Conservation (phyloP, 2,329 filamentous ascomycete species). For the Cytospora chrysosperma region DNA sequence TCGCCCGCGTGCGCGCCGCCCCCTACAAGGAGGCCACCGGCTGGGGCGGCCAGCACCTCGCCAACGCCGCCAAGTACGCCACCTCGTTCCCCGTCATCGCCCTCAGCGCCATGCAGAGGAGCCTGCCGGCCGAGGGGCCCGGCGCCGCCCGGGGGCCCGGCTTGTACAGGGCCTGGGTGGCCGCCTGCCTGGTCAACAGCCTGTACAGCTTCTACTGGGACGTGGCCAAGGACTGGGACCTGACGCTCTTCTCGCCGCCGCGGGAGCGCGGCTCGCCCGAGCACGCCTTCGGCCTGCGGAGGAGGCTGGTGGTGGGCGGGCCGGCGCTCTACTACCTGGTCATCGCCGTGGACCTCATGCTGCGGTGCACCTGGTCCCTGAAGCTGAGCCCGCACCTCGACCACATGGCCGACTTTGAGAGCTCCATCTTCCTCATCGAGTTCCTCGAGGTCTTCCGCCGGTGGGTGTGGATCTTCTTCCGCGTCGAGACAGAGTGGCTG, state of each 20-base stretch:
- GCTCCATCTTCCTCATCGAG: conserved; percentile 84
- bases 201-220: conserved; percentile 99
- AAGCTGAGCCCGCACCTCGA: conserved; percentile 82
- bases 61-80: conserved; percentile 94
- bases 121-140: conserved; percentile 44
- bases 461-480: conserved; percentile 97
- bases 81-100: conserved; percentile 90
- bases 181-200: conserved; percentile 77
- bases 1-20: conserved; percentile 64
- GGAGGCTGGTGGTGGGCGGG: conserved; percentile 65
- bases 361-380: conserved; percentile 88
- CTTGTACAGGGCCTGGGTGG: conserved; percentile 63
- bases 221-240: conserved; percentile 92
- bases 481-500: conserved; percentile 92
- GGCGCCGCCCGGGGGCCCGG: conserved; percentile 40
- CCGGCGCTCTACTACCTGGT: conserved; percentile 79
- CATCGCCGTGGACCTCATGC: conserved; percentile 72
- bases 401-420: conserved; percentile 82
- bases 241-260: conserved; percentile 70
- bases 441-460: conserved; percentile 81
- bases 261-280: conserved; percentile 59
- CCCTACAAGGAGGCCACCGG: conserved; percentile 57
- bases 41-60: conserved; percentile 83
- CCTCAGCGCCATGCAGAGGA: conserved; percentile 71
- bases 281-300: conserved; percentile 75